phyloP scores from a whole-genome alignment of 768 basidiomycete genomes.

The Pleurotus platypus region DNA sequence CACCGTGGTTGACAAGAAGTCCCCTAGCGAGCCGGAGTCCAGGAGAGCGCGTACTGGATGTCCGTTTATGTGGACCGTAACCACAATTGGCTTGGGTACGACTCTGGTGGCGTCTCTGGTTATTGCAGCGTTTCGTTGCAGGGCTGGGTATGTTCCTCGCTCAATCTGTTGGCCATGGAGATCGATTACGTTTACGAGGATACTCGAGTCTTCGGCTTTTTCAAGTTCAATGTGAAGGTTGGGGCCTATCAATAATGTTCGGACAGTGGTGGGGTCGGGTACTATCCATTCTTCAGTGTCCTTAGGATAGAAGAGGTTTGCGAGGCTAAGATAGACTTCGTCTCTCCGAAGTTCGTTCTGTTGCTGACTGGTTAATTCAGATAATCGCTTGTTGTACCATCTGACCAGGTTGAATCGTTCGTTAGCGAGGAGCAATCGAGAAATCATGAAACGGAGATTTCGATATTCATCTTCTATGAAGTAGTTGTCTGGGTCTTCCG shows the following conservation, averaged over 20 bases:
- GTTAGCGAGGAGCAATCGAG: not conserved
- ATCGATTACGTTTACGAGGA: not conserved
- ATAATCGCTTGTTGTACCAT: not conserved
- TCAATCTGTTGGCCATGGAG: not conserved
- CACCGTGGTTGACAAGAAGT: slow-evolving; percentile 31
- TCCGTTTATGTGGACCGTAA: slow-evolving; percentile 26
- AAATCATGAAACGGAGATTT: not conserved
- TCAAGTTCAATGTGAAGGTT: not conserved
- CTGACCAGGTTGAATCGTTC: not conserved
- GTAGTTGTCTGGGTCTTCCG: not conserved
- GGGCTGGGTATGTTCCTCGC: not conserved
- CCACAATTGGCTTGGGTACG: slow-evolving; percentile 25
- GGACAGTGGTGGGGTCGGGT: not conserved
- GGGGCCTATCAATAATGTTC: not conserved
- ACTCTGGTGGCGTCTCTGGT: slow-evolving; percentile 10
- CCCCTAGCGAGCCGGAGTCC: slow-evolving; percentile 34
- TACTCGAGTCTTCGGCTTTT: not conserved
- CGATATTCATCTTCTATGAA: not conserved
- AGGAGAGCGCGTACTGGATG: slow-evolving; percentile 26
- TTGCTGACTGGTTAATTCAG: not conserved
- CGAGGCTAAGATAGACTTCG: not conserved
- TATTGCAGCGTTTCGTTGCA: slow-evolving; percentile 9
- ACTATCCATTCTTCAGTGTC: not conserved
- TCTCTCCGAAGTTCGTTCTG: not conserved
- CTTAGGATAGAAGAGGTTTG: not conserved